Base-by-base conservation (phyloP, 73 alveolate species). In the Paramecium pentaurelia region DNA sequence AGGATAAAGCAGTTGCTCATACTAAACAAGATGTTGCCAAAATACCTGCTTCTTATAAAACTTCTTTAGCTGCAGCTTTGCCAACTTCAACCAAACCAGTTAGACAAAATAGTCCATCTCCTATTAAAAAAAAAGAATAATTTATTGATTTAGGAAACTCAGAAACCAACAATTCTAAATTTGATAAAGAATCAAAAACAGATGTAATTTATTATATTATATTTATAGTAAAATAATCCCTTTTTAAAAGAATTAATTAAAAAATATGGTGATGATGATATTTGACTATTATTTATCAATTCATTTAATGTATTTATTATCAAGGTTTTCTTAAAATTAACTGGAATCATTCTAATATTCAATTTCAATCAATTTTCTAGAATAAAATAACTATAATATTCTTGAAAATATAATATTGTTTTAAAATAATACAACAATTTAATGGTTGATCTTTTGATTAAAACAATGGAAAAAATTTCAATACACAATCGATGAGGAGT, bases 1-100 rank as follows among this genome's bases (percentile, higher is more conserved):
- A 45, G 51, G 91, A 89, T 7, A 71, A 68, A n/a, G 90, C 92
- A 32, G 94, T 89, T 71, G 92, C 94, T 11, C 49, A 70, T 71
- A 47, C 92, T 6, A 68, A 45, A 71, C 47, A 64, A 60, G 94
- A 89, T 89, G 90, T 89, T 45, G 94, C 94, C 6, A 89, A 83
- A 89, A 89, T 89, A 9, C 94, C 94, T 12, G 51, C 58, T 10
- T 71, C 92, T 8, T 89, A 71, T 34, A 89, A 89, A 89, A 71
- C 94, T 1, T 77, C 94, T 3, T 38, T 89, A 16, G 44, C 92
- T 44, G 91, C 64, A 6, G 88, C 75, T 7, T 11, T 89, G 8
- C 88, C 94, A 9, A 40, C 45, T 34, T 34, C 77, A 1, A 49
- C 90, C 11, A 49, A 89, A 71, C 75, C 88, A 18, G 37, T 58